A percentile compares a stretch with the other conserved stretches of the same genome.
Conservation (phyloP, 176 grass and related monocot species). For the Eleusine coracana region DNA sequence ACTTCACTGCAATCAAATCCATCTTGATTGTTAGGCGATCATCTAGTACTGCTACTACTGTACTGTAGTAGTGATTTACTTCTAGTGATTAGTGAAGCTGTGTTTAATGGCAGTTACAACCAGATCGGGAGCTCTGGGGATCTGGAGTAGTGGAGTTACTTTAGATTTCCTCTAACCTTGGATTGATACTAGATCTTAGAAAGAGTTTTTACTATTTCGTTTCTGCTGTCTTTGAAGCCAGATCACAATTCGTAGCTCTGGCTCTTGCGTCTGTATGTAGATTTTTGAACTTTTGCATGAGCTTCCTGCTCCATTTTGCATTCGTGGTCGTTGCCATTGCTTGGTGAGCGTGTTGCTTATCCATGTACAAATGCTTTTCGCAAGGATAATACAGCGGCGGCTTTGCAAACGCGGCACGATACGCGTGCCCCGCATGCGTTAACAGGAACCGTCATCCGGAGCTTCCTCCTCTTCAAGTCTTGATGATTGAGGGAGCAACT, state of each 20-base stretch:
- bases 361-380: not conserved
- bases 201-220: not conserved
- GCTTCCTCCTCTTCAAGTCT: no score
- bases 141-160: not conserved
- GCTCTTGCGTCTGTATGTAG: not conserved
- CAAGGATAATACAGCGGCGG: not conserved
- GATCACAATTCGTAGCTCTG: not conserved
- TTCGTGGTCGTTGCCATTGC: not conserved
- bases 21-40: not conserved
- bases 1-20: constrained; percentile 2
- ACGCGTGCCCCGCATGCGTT: not conserved
- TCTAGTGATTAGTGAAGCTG: not conserved
- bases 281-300: no score
- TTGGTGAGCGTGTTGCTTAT: not conserved
- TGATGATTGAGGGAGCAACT: not conserved
- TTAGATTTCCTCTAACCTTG: constrained; percentile 38
- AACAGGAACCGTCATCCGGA: not conserved
- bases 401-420: not conserved
- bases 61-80: not conserved
- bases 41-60: constrained; percentile 5
- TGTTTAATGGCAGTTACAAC: not conserved
- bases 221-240: not conserved
- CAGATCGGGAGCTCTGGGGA: not conserved
- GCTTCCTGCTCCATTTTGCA: not conserved
- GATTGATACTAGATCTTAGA: not conserved